Base-by-base conservation (phyloP, 1,284 basidiomycete species). In the Grifola frondosa region DNA sequence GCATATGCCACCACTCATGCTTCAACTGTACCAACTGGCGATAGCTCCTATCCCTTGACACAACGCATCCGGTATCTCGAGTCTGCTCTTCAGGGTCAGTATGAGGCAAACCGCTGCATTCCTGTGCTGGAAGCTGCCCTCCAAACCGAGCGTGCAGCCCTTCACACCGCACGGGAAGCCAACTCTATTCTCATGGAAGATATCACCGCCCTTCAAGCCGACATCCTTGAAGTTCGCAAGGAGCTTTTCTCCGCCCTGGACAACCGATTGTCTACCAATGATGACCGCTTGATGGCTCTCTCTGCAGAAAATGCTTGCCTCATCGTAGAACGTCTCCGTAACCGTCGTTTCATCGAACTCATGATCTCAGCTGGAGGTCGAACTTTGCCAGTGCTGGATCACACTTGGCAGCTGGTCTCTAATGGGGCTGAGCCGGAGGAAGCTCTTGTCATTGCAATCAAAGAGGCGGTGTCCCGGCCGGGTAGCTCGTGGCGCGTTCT, bases 361-460 rank as follows among this genome's bases (percentile, higher is more conserved):
- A 54, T 69, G 49, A 51, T 60, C 52, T 55, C 65, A 15, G 56
- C 60, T 17, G 65, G 62, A 8, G 61, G 62, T 19, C 60, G 53
- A 35, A 53, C 53, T 47, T n/a, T n/a, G n/a, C 55, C 59, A 2
- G 54, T 58, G 22, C 26, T 58, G 21, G 42, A 50, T 15, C 31
- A 38, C 13, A 56, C 57, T 15, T 56, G 63, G 37, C 46, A 37
- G 12, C 39, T 48, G 13, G 47, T 64, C 0, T 47, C 59, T 22
- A 56, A 59, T 28, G 52, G 51, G 10, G 57, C 47, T 15, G 58
- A 67, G 15, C 60, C 72, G 6, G 74, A 78, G 35, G 62, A 70
- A 7, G 71, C 75, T 1, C 59, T 80, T 13, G 64, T 78, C 17
- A 54, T 66, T 12, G 68, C 76, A 3, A 74, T 80, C 52, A 63